Conservation (phyloP, 2,329 filamentous ascomycete species). For the Aspergillus sojae region DNA sequence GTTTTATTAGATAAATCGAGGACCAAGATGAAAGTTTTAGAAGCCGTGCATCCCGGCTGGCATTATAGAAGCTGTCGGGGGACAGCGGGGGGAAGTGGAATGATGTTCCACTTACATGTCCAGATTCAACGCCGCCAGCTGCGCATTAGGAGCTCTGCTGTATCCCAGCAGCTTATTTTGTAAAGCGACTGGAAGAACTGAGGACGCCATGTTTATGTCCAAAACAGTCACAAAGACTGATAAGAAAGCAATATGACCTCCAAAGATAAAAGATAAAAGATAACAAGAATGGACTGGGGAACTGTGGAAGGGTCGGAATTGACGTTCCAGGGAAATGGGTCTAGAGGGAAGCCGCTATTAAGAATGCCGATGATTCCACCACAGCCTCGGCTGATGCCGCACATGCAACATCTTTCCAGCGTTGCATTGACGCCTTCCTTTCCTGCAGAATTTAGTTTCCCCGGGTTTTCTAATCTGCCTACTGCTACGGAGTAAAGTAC, state of each 20-base stretch:
- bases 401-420: constrained; percentile 10
- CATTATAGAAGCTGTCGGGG: neutral
- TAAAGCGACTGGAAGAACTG: constrained; percentile 45
- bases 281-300: constrained; percentile 11
- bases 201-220: constrained; percentile 40
- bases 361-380: neutral
- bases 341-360: constrained; percentile 3
- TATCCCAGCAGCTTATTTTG: constrained; percentile 48
- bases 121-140: constrained; percentile 42
- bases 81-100: neutral
- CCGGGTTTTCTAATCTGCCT: neutral
- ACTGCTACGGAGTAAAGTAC: neutral
- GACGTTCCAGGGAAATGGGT: constrained; percentile 13
- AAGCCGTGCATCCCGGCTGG: neutral
- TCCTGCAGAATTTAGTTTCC: neutral
- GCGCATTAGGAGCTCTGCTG: constrained; percentile 34
- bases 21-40: constrained; percentile 3
- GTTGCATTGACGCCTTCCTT: neutral
- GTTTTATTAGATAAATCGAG: constrained; percentile 9
- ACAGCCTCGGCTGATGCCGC: constrained; percentile 17
- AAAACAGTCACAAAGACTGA: constrained; percentile 11
- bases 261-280: constrained; percentile 3
- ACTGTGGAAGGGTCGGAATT: constrained; percentile 16
- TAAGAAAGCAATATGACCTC: constrained; percentile 8
- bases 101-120: constrained; percentile 43